Evolutionary conservation across 495 filamentous ascomycete genomes (phyloP).

Genomic region (Clohesyomyces aquaticus): DNA sequence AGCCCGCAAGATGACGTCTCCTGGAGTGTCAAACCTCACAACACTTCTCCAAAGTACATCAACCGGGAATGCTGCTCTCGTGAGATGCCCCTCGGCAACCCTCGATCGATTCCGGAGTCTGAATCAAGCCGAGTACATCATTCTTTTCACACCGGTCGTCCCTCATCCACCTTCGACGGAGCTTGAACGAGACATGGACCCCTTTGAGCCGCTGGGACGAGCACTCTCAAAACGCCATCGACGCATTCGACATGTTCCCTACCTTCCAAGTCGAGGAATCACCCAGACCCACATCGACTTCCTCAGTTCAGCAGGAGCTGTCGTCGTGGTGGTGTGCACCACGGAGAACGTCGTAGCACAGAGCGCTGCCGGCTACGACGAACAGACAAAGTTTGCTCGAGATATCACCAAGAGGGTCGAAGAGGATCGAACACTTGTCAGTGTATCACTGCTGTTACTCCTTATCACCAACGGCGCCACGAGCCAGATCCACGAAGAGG

Average conservation of each 20-base stretch:
- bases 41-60: constrained; percentile 19
- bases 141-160: constrained; percentile 42
- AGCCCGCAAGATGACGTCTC: constrained; percentile 21
- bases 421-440: constrained; percentile 6
- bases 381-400: constrained; percentile 31
- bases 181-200: constrained; percentile 42
- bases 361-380: constrained; percentile 12
- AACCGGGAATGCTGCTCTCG: constrained; percentile 20
- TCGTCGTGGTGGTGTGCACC: constrained; percentile 41
- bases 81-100: constrained; percentile 21
- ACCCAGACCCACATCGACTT: constrained; percentile 46
- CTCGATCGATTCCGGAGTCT: constrained; percentile 31
- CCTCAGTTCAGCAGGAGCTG: constrained; percentile 42
- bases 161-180: constrained; percentile 31
- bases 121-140: constrained; percentile 31
- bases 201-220: constrained; percentile 50
- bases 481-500: constrained; percentile 12
- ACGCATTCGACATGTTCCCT: constrained; percentile 49
- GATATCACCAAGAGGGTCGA: constrained; percentile 12
- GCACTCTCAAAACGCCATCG: constrained; percentile 42
- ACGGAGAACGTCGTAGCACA: constrained; percentile 18
- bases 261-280: constrained; percentile 44
- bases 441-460: constrained; percentile 24
- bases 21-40: constrained; percentile 27
- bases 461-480: constrained; percentile 26